Evolutionary conservation across 257 asterid genomes (phyloP).

Genomic region (Rehmannia glutinosa): DNA sequence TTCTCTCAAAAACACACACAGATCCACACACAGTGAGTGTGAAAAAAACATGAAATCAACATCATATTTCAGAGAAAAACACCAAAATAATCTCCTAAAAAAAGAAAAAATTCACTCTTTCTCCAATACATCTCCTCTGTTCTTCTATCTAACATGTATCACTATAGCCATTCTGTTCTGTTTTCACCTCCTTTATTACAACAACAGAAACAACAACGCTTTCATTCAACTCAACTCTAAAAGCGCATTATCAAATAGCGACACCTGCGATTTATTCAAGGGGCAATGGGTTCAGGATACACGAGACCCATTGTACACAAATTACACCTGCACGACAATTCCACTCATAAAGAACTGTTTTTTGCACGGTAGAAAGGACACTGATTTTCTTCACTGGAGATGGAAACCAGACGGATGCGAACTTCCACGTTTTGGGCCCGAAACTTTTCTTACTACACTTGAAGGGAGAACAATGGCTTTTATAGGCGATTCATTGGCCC

Average conservation of each 20-base stretch:
- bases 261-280: slow-evolving; percentile 44
- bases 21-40: too few species aligned
- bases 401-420: slow-evolving; percentile 70
- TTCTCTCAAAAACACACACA: too few species aligned
- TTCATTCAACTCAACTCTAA: slow-evolving; percentile 12
- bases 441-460: slow-evolving; percentile 29
- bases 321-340: slow-evolving; percentile 48
- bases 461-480: slow-evolving; percentile 68
- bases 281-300: slow-evolving; percentile 54
- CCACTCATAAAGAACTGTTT: slow-evolving; percentile 51
- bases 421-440: slow-evolving; percentile 46
- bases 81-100: too few species aligned
- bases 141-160: slow-evolving; percentile 21
- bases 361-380: slow-evolving; percentile 49
- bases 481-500: slow-evolving; percentile 68
- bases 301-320: slow-evolving; percentile 41
- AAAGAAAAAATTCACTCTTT: too few species aligned
- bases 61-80: slow-evolving; percentile 6
- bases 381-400: slow-evolving; percentile 58
- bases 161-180: slow-evolving; percentile 11
- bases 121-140: slow-evolving; percentile 13
- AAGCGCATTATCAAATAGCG: neutral
- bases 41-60: slow-evolving; percentile 7
- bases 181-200: slow-evolving; percentile 17
- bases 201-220: slow-evolving; percentile 5